Conservation (phyloP, 1,139 yeast species). For the Candida sanyaensis region DNA sequence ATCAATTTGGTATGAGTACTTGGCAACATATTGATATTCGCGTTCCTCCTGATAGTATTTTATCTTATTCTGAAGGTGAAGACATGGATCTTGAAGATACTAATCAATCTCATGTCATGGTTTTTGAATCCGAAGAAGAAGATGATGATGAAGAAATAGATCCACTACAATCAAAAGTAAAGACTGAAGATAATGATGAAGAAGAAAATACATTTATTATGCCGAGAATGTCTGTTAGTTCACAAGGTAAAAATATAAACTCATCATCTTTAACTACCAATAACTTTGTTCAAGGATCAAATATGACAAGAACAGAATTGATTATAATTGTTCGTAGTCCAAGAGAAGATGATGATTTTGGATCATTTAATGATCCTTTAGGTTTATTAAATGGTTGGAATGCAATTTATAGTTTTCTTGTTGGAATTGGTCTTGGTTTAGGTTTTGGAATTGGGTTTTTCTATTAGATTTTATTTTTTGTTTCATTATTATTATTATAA, state of each 20-base stretch:
- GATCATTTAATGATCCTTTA: neutral
- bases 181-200: neutral
- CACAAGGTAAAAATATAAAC: neutral
- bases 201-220: slow-evolving; percentile 2
- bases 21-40: slow-evolving; percentile 1
- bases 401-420: slow-evolving; percentile 1
- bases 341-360: neutral
- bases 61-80: slow-evolving; percentile 1
- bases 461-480: neutral
- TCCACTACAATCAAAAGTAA: too few relatives aligned
- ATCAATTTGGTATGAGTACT: slow-evolving; percentile 1
- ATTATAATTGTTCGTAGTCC: neutral
- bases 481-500: neutral
- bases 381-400: slow-evolving; percentile 2
- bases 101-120: neutral
- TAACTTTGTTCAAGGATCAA: neutral
- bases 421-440: slow-evolving; percentile 1
- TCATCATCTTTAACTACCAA: neutral
- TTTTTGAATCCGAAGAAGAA: slow-evolving; percentile 1
- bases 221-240: slow-evolving; percentile 2
- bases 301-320: neutral
- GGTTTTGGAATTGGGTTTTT: slow-evolving; percentile 3
- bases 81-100: neutral
- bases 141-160: neutral
- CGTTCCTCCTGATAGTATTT: slow-evolving; percentile 3